Base-by-base conservation (phyloP, 352 stramenopile species). In the Thalassiosira ordinaria region DNA sequence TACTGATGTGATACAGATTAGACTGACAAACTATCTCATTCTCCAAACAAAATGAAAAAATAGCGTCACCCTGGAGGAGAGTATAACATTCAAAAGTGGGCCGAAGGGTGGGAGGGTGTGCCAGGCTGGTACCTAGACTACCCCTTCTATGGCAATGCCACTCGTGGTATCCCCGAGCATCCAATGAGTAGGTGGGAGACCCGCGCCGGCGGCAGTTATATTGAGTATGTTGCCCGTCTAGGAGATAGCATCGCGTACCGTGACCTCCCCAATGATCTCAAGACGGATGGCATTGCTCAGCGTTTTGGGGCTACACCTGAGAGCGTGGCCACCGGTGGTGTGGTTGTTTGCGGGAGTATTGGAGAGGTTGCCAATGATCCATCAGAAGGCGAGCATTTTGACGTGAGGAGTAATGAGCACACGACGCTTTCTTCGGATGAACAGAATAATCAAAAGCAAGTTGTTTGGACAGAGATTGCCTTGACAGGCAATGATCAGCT, bases 131-230 rank as follows among this genome's bases (percentile, higher is more conserved):
- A 81, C 56, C 56, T 85, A 35, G 41, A 76, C 26, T 87, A 79
- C 20, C 71, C 78, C 1, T 63, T 63, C 16, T 44, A 52, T 47
- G 81, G 81, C 13, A 74, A 77, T 8, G 7, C 62, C 2, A 65
- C 31, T 1, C 27, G 82, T 20, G 79, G 71, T 18, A 83, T 91
- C 49, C 84, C 84, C n/a, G 7, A 73, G n/a, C 82, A 91, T 52
- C 61, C 41, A 1, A 91, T 91, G 85, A 62, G 44, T 24, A 53
- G 74, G 2, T 81, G 77, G 77, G 20, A 67, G 16, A 81, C 65
- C 33, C 73, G 74, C 5, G 67, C 56, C 2, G 29, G 22, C 11
- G 27, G 18, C 3, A 46, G 56, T 3, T 27, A 82, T 14, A 72
- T 84, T 37, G 57, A 51, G 0, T 82, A 70, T 56, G 60, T 87